Evolutionary conservation across 2,329 filamentous ascomycete species (phyloP), one percentile per base, ranked within the genome.

Genomic region (Xylaria hypoxylon): DNA sequence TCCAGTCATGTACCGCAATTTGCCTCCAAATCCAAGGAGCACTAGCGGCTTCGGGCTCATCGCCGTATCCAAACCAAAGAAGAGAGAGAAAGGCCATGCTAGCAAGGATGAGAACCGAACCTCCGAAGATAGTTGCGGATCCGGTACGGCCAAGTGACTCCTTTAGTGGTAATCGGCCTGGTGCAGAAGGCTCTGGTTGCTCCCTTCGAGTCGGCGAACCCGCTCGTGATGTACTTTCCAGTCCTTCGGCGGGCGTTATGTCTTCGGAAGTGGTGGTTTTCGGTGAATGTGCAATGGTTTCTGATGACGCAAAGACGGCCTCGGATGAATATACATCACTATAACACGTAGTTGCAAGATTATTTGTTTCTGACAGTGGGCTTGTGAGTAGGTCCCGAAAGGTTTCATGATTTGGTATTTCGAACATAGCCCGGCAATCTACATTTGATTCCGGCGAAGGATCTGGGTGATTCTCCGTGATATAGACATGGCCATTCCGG

Each of bases 61-160:
- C 7, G 11, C 62, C 62, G 24, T 50, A 51, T 33, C 62, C 62
- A 22, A 64, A 59, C 62, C 62, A 64, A 17, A 64, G 55, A 28
- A 64, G n/a, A 10, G 55, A 38, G 31, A 64, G 53, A 52, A 64
- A 64, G 17, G 38, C 45, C 2, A 59, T 17, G 28, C 5, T 5
- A 4, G 7, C 19, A 11, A 59, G 35, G 15, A 64, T 53, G 11
- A 51, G 42, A n/a, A 38, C 28, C 3, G 45, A 44, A 1, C 61
- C 61, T 0, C 53, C 61, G 15, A 64, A 11, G 7, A 64, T 44
- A 15, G 24, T 63, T 15, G 24, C 11, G 15, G 35, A 13, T 3
- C 24, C 60, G 6, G 52, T 42, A 42, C 31, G 5, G 31, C 52
- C 60, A 31, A 62, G 31, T 10, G 60, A 62, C 10, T 59, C 42